Base-by-base conservation (phyloP, 2,329 filamentous ascomycete species). In the Alternaria triticina region DNA sequence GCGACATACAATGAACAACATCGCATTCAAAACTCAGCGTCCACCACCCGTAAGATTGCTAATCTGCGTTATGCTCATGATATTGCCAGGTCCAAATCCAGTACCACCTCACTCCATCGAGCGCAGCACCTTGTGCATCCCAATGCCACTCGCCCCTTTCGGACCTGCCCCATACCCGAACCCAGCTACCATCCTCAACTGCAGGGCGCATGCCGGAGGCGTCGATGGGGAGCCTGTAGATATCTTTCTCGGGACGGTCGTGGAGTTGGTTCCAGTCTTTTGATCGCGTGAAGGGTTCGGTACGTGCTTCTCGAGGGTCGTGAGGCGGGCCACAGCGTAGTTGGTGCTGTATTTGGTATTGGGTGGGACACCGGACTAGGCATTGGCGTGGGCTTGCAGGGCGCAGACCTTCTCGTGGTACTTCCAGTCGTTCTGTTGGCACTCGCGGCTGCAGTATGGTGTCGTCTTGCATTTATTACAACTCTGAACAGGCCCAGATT, bases 391-490 rank as follows among this genome's bases (percentile, higher is more conserved):
- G n/a, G 51, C 44, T 46, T 43, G 43, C 13, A 27, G 33, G 20
- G 57, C 22, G 58, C 77, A 78, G 13, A 66, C 56, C 46, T 75
- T 76, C 65, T 80, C 79, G 72, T 81, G 77, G 2, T 22, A 50
- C 54, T 77, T 77, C 72, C 72, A 78, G 56, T 78, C 66, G 22
- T 70, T 65, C 27, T 72, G 76, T 56, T 81, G 77, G 59, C 77
- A 80, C 15, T 74, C 72, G 50, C 68, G 70, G 44, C 65, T 62
- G 56, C 79, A 81, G 69, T 80, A 81, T n/a, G 23, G 49, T 25
- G 67, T 66, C 1, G 65, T 63, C 20, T 71, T 70, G 71, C 78
- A 81, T 58, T 69, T 67, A 6, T 68, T 64, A 59, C 79, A 80
- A n/a, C 25, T 30, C 30, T 73, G 68, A 30, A 78, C 66, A 13